These are phyloP conservation scores for Russula olivacea DNA, from an alignment of 768 basidiomycete species.

Conservation along the genomic window DNA sequence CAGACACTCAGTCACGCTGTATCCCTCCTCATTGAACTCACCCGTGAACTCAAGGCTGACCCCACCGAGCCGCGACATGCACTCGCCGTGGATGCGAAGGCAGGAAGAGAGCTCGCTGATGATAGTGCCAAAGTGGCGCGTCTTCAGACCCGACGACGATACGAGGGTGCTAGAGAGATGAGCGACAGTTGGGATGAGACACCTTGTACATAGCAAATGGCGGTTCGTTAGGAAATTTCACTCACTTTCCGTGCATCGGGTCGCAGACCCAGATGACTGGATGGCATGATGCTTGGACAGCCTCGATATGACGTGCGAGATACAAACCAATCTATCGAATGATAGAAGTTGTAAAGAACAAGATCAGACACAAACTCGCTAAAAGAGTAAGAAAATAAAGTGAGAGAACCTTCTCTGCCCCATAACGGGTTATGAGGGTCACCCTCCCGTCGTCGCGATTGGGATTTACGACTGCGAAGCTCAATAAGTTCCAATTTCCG, in stretches of 20 bases:
- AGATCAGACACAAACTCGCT: not conserved
- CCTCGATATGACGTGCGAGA: conserved; percentile 74
- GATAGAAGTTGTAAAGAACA: not conserved
- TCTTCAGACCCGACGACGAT: conserved; percentile 77
- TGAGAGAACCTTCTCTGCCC: conserved; percentile 65
- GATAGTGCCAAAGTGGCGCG: conserved; percentile 83
- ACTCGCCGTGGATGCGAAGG: conserved; percentile 70
- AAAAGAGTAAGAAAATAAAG: not conserved
- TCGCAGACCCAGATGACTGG: conserved; percentile 94
- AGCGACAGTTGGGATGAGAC: not conserved
- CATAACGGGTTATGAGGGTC: conserved; percentile 90
- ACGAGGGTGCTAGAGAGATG: conserved; percentile 62
- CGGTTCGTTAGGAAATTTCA: conserved; percentile 12
- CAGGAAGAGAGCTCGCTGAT: conserved; percentile 81
- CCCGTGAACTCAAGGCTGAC: conserved; percentile 92
- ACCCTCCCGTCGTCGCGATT: conserved; percentile 75
- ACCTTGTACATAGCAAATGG: not conserved
- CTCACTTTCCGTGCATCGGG: conserved; percentile 98
- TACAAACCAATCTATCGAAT: conserved; percentile 59
- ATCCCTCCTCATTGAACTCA: conserved; percentile 60
- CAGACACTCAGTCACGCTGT: conserved; percentile 86
- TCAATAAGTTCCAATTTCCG: not conserved
- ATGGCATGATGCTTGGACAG: conserved; percentile 74
- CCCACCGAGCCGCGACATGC: conserved; percentile 69
- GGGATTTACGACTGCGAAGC: conserved; percentile 75